Conservation (phyloP, 2,329 filamentous ascomycete species). For the Purpureocillium lavendulum region DNA sequence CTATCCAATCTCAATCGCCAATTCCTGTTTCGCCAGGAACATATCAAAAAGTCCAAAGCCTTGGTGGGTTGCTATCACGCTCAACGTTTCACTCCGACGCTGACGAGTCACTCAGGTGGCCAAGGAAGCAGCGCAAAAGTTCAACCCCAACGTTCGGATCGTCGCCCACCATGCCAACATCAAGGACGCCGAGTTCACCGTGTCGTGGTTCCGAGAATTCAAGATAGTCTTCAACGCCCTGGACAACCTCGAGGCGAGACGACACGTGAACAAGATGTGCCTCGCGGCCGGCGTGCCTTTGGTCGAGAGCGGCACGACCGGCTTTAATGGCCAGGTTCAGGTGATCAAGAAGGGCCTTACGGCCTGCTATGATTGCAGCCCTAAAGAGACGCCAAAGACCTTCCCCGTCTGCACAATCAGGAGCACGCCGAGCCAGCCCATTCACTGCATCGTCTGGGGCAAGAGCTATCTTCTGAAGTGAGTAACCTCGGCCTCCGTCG, state of each 20-base stretch:
- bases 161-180: constrained; percentile 91
- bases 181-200: constrained; percentile 78
- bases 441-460: constrained; percentile 98
- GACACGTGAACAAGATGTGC: constrained; percentile 97
- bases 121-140: constrained; percentile 81
- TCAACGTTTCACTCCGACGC: constrained; percentile 5
- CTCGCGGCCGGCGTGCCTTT: constrained; percentile 82
- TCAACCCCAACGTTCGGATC: constrained; percentile 83
- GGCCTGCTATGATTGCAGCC: constrained; percentile 92
- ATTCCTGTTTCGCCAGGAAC: constrained; percentile 91
- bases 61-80: constrained; percentile 48
- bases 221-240: constrained; percentile 90
- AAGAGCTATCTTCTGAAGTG: constrained; percentile 88
- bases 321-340: constrained; percentile 96
- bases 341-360: constrained; percentile 88
- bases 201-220: constrained; percentile 82
- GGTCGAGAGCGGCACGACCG: constrained; percentile 94
- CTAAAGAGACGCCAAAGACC: constrained; percentile 83
- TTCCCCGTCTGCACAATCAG: constrained; percentile 97
- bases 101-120: constrained; percentile 55
- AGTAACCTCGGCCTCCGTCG: constrained; percentile 17
- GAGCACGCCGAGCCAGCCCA: constrained; percentile 90
- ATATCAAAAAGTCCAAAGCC: constrained; percentile 96
- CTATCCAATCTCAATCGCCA: constrained; percentile 96
- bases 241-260: constrained; percentile 87